These are phyloP conservation scores for Leccinum fallax DNA, from an alignment of 1,284 basidiomycete genomes.

Conservation along the genomic window DNA sequence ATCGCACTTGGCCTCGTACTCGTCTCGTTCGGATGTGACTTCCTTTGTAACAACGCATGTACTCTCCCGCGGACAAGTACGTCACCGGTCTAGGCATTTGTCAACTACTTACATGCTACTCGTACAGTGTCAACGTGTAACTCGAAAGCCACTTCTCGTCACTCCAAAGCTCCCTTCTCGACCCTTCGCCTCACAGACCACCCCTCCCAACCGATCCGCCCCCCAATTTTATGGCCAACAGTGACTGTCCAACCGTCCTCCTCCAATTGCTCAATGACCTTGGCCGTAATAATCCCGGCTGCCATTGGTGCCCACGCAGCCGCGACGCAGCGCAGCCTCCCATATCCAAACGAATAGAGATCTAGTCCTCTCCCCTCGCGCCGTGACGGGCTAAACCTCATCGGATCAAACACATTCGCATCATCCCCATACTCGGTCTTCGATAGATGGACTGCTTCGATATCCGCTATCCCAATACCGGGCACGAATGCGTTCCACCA, in stretches of 20 bases:
- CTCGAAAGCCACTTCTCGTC: background rate
- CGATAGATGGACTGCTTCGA: slow-evolving; percentile 45
- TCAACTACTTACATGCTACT: background rate
- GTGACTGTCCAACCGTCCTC: slow-evolving; percentile 27
- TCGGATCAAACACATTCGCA: slow-evolving; percentile 43
- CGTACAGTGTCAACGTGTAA: background rate
- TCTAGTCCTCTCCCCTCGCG: slow-evolving; percentile 20
- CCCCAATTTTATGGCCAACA: slow-evolving; percentile 22
- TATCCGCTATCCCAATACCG: slow-evolving; percentile 40
- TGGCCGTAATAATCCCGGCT: slow-evolving; percentile 46
- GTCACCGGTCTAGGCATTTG: background rate
- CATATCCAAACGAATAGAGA: slow-evolving; percentile 49
- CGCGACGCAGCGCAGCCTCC: slow-evolving; percentile 48
- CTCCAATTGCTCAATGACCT: slow-evolving; percentile 39
- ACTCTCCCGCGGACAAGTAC: background rate
- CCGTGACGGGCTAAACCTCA: slow-evolving; percentile 38
- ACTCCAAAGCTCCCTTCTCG: background rate
- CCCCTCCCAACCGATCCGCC: slow-evolving; percentile 34
- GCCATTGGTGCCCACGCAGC: slow-evolving; percentile 55
- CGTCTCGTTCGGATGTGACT: too few relatives aligned
- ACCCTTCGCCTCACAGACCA: slow-evolving; percentile 7
- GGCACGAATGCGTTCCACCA: slow-evolving; percentile 13
- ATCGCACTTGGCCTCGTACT: too few relatives aligned
- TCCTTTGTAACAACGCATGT: background rate
- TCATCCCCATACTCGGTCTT: slow-evolving; percentile 41